Evolutionary conservation across 83 land plant genomes (phyloP), one percentile per base, ranked within the genome.

Genomic region (Thuja plicata): DNA sequence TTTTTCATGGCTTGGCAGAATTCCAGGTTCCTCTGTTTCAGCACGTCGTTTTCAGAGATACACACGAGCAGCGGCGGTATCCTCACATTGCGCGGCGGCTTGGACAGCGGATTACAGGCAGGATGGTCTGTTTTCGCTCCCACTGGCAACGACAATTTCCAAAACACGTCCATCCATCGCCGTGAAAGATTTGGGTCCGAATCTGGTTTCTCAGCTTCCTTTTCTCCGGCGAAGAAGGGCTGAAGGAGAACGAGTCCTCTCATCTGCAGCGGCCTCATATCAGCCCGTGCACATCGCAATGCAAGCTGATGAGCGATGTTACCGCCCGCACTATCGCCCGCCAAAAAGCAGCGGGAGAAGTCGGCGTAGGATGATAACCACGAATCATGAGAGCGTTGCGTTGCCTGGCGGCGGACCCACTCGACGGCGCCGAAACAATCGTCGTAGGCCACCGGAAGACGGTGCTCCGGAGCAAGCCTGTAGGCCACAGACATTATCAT

Each of bases 141-240:
- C 40, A 21, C 57, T 0, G 93, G 93, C 60, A 92, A 76, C 77
- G 82, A 89, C 4, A 92, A 89, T 13, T 60, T 92, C 93, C 93
- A 92, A 81, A 90, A 92, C 40, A 88, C 92, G 40, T 80, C 57
- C 70, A 50, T 81, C 16, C 87, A 92, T 88, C 54, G 84, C 13
- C 79, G 89, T 40, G 88, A 74, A 10, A 90, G 86, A 78, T 90
- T 88, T 24, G 76, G 70, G 37, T 92, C 81, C n/a, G 38, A 43
- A 27, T 87, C 74, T 80, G 62, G 3, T 41, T 2, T 88, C 95
- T 95, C 43, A 2, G 15, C 16, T 1, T 12, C 15, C 0, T 19
- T 54, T 54, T 93, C 93, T 43, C 95, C 96, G 5, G 95, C 97
- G 82, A 95, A 95, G 90, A 91, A 96, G 24, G 97, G 92, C 88